These are phyloP conservation scores for Ensete glaucum DNA, from an alignment of 176 grass and related monocot species.

Conservation along the genomic window DNA sequence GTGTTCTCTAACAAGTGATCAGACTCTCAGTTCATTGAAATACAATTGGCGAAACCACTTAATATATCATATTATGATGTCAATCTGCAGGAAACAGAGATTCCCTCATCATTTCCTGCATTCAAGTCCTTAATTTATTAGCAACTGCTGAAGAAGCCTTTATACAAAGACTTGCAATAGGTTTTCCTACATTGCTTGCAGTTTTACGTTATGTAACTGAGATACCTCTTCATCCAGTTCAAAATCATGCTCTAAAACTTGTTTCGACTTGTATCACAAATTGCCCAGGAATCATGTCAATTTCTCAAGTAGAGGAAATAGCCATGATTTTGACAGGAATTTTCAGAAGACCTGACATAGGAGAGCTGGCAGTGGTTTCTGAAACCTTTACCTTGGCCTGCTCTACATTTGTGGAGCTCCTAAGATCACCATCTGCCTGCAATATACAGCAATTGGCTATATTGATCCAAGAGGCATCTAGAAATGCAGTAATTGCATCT, in stretches of 20 bases:
- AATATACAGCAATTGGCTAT: conserved; percentile 46
- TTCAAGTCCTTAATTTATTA: conserved; percentile 63
- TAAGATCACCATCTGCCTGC: conserved; percentile 53
- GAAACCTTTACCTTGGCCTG: conserved; percentile 63
- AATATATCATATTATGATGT: not conserved
- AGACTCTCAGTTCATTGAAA: not conserved
- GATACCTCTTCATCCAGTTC: conserved; percentile 82
- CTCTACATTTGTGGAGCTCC: conserved; percentile 61
- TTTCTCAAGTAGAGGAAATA: conserved; percentile 66
- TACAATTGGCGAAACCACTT: not conserved
- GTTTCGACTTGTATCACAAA: conserved; percentile 52
- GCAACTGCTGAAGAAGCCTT: conserved; percentile 55
- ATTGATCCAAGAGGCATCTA: conserved; percentile 64
- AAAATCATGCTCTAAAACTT: conserved; percentile 61
- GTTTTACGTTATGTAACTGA: conserved; percentile 72
- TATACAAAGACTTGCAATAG: conserved; percentile 67
- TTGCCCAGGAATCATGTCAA: conserved; percentile 61
- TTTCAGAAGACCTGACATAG: conserved; percentile 47
- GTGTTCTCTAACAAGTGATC: not conserved
- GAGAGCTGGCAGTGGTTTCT: conserved; percentile 47
- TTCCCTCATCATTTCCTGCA: conserved; percentile 49
- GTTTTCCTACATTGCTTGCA: conserved; percentile 71
- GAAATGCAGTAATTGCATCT: conserved; percentile 48
- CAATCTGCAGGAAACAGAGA: conserved; percentile 76
- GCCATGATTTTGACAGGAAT: conserved; percentile 45